phyloP scores from a whole-genome alignment of 345 rosid genomes.

The Nasturtium officinale region DNA sequence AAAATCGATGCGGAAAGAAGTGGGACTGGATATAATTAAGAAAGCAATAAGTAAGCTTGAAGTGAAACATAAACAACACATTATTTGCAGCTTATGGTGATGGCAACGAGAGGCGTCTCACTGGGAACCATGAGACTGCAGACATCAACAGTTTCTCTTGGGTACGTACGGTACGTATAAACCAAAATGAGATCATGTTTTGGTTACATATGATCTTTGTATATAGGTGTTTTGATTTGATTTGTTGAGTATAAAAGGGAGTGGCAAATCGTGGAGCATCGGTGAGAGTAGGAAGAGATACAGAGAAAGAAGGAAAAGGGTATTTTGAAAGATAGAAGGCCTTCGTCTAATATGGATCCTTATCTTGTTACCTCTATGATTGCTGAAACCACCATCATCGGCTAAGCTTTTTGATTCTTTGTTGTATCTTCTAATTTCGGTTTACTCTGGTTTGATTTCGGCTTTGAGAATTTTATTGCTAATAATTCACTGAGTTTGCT shows the following conservation, averaged over 20 bases:
- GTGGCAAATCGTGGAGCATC: conserved; percentile 79
- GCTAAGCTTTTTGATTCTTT: conserved; percentile 17
- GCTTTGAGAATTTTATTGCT: neutral
- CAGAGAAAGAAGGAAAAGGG: conserved; percentile 73
- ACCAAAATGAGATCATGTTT: neutral
- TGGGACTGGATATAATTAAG: conserved; percentile 82
- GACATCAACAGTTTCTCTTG: conserved; percentile 80
- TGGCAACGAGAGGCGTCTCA: conserved; percentile 94
- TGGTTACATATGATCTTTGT: neutral
- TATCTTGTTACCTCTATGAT: conserved; percentile 75
- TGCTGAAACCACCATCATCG: conserved; percentile 66
- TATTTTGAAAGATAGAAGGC: conserved; percentile 85
- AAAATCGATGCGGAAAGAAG: conserved; percentile 90
- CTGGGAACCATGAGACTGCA: conserved; percentile 94
- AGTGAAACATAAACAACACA: conserved; percentile 82
- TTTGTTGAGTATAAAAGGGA: conserved; percentile 51
- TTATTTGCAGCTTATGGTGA: conserved; percentile 93
- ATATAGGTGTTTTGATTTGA: neutral
- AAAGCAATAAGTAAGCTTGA: conserved; percentile 84
- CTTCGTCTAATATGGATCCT: conserved; percentile 84
- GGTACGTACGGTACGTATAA: conserved; percentile 63
- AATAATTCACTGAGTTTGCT: conserved; percentile 5
- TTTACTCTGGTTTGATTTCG: neutral
- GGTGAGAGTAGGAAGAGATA: conserved; percentile 74
- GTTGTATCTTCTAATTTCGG: neutral